Conservation (phyloP, 139 green algal genomes). For the Eudorina sp. region DNA sequence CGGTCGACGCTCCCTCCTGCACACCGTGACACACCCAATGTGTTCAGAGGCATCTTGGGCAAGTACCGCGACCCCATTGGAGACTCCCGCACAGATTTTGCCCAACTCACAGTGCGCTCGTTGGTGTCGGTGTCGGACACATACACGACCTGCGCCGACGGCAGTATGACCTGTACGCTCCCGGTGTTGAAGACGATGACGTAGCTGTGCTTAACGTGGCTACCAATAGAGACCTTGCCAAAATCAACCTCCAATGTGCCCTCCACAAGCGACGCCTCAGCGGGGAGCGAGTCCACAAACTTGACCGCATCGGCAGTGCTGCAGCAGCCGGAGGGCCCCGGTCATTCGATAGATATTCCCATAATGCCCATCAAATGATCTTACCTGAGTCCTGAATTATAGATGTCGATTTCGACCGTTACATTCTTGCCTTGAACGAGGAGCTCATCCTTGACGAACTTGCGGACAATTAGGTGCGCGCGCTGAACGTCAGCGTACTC, state of each 20-base stretch:
- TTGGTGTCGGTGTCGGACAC: slow-evolving; percentile 47
- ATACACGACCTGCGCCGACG: slow-evolving; percentile 52
- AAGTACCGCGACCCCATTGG: too few relatives aligned
- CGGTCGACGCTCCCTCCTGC: slow-evolving; percentile 17
- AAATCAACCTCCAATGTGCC: slow-evolving; percentile 32
- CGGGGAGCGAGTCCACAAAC: slow-evolving; percentile 35
- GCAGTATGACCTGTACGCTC: slow-evolving; percentile 27
- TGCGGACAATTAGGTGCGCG: slow-evolving; percentile 58
- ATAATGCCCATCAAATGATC: background rate
- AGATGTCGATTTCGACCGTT: slow-evolving; percentile 58
- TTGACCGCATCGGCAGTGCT: slow-evolving; percentile 57
- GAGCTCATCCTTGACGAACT: slow-evolving; percentile 58
- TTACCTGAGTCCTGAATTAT: slow-evolving; percentile 58
- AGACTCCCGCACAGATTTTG: background rate
- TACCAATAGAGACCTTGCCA: slow-evolving; percentile 52
- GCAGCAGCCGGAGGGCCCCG: background rate
- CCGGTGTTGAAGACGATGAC: slow-evolving; percentile 53
- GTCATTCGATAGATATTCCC: background rate
- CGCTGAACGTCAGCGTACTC: slow-evolving; percentile 59
- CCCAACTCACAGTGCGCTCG: slow-evolving; percentile 32
- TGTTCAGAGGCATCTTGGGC: too few relatives aligned
- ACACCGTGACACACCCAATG: background rate
- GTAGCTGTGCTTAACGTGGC: slow-evolving; percentile 54
- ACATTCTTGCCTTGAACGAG: slow-evolving; percentile 64
- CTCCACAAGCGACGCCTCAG: slow-evolving; percentile 50